Conservation (phyloP, 371 early-diverging fungal species). For the Mucor velutinosus region DNA sequence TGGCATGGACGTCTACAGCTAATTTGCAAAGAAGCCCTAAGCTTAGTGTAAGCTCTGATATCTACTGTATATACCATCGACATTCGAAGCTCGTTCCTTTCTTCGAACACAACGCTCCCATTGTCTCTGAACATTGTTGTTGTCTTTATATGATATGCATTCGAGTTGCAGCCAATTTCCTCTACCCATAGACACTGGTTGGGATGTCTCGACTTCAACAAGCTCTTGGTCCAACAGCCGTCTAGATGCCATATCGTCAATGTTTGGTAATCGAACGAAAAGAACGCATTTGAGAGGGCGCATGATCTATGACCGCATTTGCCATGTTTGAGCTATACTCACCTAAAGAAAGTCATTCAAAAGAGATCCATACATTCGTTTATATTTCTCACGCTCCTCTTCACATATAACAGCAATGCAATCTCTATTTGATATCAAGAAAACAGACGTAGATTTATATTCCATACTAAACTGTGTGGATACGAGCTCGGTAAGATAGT, state of each 20-base stretch:
- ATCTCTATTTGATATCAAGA: constrained; percentile 18
- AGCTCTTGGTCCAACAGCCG: background rate
- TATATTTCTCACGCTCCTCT: constrained; percentile 15
- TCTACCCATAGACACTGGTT: constrained; percentile 26
- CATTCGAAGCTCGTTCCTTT: constrained; percentile 6
- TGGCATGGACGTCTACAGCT: constrained; percentile 58
- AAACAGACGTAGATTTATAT: constrained; percentile 23
- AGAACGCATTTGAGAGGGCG: background rate
- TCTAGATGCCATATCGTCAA: background rate
- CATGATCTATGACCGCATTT: background rate
- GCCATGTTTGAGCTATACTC: background rate
- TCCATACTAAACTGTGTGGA: constrained; percentile 23
- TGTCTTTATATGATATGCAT: constrained; percentile 38
- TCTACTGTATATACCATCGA: constrained; percentile 41
- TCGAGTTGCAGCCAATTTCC: constrained; percentile 59
- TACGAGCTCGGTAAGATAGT: constrained; percentile 19
- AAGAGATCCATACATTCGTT: background rate
- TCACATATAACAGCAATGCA: constrained; percentile 15
- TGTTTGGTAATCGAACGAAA: too few species aligned
- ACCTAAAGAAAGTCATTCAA: background rate
- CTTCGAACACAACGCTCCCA: constrained; percentile 54
- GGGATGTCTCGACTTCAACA: background rate
- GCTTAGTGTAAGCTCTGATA: background rate
- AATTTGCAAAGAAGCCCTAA: background rate
- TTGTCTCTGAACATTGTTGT: constrained; percentile 21